A percentile compares a stretch with the other conserved stretches of the same genome.
These are phyloP conservation scores for Tetragonia tetragonoides DNA, from an alignment of 148 eudicot species.

Conservation along the genomic window DNA sequence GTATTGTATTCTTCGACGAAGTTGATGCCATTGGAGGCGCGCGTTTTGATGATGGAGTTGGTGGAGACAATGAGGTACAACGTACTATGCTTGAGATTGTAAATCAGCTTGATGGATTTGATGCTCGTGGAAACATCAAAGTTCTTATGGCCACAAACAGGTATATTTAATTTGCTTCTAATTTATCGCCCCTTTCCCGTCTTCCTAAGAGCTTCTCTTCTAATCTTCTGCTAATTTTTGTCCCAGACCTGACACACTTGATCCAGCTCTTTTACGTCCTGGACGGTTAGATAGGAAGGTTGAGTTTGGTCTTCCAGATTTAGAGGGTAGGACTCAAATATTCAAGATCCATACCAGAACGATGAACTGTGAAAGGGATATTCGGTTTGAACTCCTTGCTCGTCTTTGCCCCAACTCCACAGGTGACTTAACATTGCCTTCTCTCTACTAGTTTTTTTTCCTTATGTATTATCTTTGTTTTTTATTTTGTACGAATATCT, in stretches of 20 bases:
- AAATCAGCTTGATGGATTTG: conserved; percentile 97
- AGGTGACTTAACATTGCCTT: conserved; percentile 34
- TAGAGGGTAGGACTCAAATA: conserved; percentile 85
- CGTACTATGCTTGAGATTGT: conserved; percentile 99
- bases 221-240: conserved; percentile 10
- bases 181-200: neutral
- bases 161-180: conserved; percentile 25
- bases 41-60: conserved; percentile 86
- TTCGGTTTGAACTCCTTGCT: conserved; percentile 91
- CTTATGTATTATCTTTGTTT: neutral
- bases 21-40: conserved; percentile 95
- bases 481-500: no score
- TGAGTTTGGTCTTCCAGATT: conserved; percentile 91
- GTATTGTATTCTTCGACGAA: conserved; percentile 92
- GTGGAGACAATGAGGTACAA: conserved; percentile 92
- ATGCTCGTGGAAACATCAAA: conserved; percentile 92
- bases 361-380: conserved; percentile 92
- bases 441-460: neutral
- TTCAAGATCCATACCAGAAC: conserved; percentile 91
- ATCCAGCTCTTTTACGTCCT: conserved; percentile 90
- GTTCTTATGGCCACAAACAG: conserved; percentile 97
- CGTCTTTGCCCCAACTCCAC: conserved; percentile 97
- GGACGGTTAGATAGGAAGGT: conserved; percentile 87
- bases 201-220: neutral
- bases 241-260: conserved; percentile 80